Evolutionary conservation across 116 monocot species (phyloP).

Genomic region (Trichopus zeylanicus): DNA sequence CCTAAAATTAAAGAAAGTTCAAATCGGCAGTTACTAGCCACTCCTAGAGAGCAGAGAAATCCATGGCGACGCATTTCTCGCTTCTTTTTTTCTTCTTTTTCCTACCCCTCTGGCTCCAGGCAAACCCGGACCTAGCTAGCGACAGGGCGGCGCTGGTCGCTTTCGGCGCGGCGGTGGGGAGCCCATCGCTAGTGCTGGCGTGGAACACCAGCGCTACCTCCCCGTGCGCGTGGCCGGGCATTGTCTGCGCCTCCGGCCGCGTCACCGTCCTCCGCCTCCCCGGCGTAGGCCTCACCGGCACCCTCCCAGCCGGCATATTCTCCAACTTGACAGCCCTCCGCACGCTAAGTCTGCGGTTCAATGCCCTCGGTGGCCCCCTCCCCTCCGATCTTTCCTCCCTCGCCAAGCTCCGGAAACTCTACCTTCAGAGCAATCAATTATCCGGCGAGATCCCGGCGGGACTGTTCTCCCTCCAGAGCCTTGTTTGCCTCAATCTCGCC

Average conservation of each 20-base stretch:
- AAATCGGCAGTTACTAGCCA: too few relatives aligned
- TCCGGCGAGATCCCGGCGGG: conserved; percentile 26
- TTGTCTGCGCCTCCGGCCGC: conserved; percentile 17
- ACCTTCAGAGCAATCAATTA: conserved; percentile 24
- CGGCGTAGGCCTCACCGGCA: conserved; percentile 29
- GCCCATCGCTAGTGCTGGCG: background rate
- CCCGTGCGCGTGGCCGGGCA: conserved; percentile 26
- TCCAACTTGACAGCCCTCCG: conserved; percentile 27
- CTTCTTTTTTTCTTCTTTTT: conserved; percentile 1
- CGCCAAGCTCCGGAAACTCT: conserved; percentile 8
- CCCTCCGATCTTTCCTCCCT: conserved; percentile 9
- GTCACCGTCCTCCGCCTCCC: conserved; percentile 32
- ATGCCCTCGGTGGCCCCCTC: conserved; percentile 15
- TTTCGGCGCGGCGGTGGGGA: conserved; percentile 31
- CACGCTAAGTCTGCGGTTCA: conserved; percentile 13
- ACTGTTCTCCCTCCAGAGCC: conserved; percentile 6
- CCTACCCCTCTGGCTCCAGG: conserved; percentile 1
- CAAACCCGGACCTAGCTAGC: conserved; percentile 17
- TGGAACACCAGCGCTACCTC: conserved; percentile 38
- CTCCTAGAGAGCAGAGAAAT: too few relatives aligned
- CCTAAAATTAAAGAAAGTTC: too few relatives aligned
- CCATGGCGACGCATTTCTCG: background rate
- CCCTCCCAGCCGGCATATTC: conserved; percentile 16
- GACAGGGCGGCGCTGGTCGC: conserved; percentile 29
- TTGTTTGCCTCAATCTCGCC: conserved; percentile 30